Evolutionary conservation across 768 basidiomycete species (phyloP).

Genomic region (Hortiboletus flavorubellus): DNA sequence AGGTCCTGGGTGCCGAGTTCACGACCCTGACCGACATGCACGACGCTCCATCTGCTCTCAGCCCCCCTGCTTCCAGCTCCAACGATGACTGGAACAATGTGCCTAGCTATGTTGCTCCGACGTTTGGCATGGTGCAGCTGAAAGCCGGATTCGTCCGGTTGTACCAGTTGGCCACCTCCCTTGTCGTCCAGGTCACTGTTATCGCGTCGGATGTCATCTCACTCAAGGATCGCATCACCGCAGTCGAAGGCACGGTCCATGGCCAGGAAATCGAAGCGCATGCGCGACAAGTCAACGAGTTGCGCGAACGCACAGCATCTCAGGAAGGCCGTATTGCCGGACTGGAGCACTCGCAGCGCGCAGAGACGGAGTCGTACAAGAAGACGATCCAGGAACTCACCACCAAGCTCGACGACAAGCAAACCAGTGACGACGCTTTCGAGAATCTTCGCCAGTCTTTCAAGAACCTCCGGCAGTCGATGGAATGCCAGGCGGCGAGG

Average conservation of each 20-base stretch:
- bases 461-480: not conserved
- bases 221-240: constrained; percentile 17
- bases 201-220: constrained; percentile 12
- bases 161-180: not conserved
- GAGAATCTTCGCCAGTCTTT: constrained; percentile 4
- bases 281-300: constrained; percentile 3
- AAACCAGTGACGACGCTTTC: constrained; percentile 1
- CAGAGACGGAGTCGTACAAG: not conserved
- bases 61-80: not conserved
- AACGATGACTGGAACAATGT: not conserved
- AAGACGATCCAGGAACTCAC: constrained; percentile 13
- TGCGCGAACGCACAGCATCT: constrained; percentile 6
- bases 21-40: not conserved
- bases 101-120: not conserved
- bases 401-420: constrained; percentile 7
- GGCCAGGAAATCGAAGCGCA: constrained; percentile 2
- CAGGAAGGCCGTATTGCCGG: constrained; percentile 12
- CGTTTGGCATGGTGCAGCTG: constrained; percentile 1
- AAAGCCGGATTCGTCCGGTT: constrained; percentile 4
- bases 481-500: constrained; percentile 17
- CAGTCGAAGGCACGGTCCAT: constrained; percentile 8
- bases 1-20: not conserved
- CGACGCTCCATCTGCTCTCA: not conserved
- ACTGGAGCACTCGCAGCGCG: constrained; percentile 9
- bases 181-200: constrained; percentile 2